phyloP scores from a whole-genome alignment of 345 rosid species.

The Conringia planisiliqua region DNA sequence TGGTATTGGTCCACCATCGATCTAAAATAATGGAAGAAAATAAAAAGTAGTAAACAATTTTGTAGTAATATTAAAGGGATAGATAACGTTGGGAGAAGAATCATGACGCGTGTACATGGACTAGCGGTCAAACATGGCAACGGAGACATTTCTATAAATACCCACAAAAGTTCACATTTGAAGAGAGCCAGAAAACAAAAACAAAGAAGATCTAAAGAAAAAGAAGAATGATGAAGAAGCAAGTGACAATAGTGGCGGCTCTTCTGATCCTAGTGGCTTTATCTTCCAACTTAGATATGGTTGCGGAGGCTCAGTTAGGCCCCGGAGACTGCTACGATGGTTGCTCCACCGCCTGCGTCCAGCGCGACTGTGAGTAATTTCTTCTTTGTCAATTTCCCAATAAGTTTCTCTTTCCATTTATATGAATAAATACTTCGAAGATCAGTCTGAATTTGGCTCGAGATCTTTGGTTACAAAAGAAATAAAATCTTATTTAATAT shows the following conservation, averaged over 20 bases:
- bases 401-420: neutral
- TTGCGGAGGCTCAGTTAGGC: constrained; percentile 31
- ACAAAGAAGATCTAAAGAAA: neutral
- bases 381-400: neutral
- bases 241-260: constrained; percentile 15
- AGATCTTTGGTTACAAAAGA: neutral
- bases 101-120: constrained; percentile 21
- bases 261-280: constrained; percentile 28
- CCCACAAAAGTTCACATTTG: neutral
- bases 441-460: neutral
- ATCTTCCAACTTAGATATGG: constrained; percentile 26
- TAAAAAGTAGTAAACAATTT: neutral
- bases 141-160: constrained; percentile 25
- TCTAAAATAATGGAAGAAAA: neutral
- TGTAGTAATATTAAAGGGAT: neutral
- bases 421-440: neutral
- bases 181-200: neutral
- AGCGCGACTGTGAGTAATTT: constrained; percentile 33
- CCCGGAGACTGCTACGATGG: constrained; percentile 50
- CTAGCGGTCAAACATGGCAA: constrained; percentile 33
- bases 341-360: constrained; percentile 53
- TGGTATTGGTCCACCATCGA: neutral
- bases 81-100: constrained; percentile 3
- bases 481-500: neutral
- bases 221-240: constrained; percentile 25